Base-by-base conservation (phyloP, 495 filamentous ascomycete species). In the Hypoxylon subgilvum region DNA sequence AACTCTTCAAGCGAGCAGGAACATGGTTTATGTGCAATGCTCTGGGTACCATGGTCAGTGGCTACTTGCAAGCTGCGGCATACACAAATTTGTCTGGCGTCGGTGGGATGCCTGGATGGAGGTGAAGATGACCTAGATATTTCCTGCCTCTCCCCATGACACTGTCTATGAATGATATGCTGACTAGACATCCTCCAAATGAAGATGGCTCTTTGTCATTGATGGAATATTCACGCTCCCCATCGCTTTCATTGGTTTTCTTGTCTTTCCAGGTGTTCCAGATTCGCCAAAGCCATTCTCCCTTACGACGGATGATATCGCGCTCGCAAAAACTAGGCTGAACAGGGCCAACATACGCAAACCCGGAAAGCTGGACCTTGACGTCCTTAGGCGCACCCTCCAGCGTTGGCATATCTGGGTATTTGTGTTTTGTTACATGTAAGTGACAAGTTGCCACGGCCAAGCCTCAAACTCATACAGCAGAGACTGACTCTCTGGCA, bases 181-280 rank as follows among this genome's bases (percentile, higher is more conserved):
- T 56, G 25, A 56, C 21, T 22, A 1, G 17, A 1, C 9, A 5
- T 31, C 8, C 13, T 23, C 18, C 43, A 3, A 18, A 41, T 52
- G 4, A 46, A 56, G 75, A 39, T 80, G 77, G 76, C 68, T 80
- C 3, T 80, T 80, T 12, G 73, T 80, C 30, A 78, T 80, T 41
- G 75, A 78, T 46, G 75, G 75, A 7, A 74, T 80, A 35, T 78
- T 82, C 51, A 80, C 77, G 0, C 68, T 81, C 10, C 79, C 79
- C 12, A 63, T 80, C 6, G 79, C 76, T 0, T 3, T 82, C 1
- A 43, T 74, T 21, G 76, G 77, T 0, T 79, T 76, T 31, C 6
- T 76, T 1, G 68, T 79, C 17, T 79, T 78, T 50, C 80, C 80
- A 1, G 77, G 78, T 6, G 72, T 79, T 10, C 79, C 80, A 1